Conservation (phyloP, 1,139 yeast species). For the Yamadazyma sp. region DNA sequence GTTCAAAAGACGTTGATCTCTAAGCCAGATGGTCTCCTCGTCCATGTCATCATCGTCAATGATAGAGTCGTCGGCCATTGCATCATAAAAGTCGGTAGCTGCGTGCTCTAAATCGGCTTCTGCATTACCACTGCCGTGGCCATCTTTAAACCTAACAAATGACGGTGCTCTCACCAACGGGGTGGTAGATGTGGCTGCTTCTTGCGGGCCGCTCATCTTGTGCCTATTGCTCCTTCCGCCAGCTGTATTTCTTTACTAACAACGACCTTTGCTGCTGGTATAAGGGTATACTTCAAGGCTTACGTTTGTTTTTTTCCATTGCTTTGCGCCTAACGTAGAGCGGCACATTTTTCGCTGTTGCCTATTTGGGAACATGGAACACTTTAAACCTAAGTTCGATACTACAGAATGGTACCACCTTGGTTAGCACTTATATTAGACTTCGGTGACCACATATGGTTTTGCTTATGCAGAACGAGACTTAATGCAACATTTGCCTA, state of each 20-base stretch:
- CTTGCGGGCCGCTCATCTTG: background rate
- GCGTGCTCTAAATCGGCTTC: constrained; percentile 24
- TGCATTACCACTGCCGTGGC: constrained; percentile 7
- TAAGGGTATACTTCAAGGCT: too few species aligned
- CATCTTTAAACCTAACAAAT: constrained; percentile 8
- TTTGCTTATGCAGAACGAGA: too few species aligned
- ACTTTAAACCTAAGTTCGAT: background rate
- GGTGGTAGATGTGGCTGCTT: background rate
- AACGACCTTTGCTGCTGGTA: too few species aligned
- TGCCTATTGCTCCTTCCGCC: too few species aligned
- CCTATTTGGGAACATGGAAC: background rate
- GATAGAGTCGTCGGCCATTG: constrained; percentile 24
- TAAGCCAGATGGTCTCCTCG: constrained; percentile 39
- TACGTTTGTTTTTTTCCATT: too few species aligned
- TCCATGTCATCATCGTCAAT: constrained; percentile 27
- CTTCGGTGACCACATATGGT: too few species aligned
- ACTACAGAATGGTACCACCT: too few species aligned
- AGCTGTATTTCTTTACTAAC: too few species aligned
- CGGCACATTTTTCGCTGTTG: background rate
- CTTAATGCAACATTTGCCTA: too few species aligned
- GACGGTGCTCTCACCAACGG: background rate
- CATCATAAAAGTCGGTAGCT: constrained; percentile 30
- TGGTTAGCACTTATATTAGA: too few species aligned
- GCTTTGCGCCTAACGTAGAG: background rate
- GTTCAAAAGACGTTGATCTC: constrained; percentile 35